Base-by-base conservation (phyloP, 1,284 basidiomycete genomes). In the Pyrrhoderma lamaoense region DNA sequence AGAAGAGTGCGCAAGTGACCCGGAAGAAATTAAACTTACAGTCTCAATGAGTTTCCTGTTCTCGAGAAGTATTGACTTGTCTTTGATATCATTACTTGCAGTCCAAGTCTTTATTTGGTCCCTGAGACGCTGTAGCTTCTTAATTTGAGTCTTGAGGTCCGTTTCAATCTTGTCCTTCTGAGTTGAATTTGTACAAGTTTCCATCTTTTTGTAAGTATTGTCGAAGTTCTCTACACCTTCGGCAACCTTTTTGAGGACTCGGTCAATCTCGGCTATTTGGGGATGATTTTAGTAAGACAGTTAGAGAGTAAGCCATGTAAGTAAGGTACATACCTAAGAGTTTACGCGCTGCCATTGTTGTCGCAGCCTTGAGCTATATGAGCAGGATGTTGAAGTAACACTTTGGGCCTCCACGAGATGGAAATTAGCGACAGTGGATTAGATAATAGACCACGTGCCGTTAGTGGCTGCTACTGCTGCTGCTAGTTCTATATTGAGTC, bases 21-120 rank as follows among this genome's bases (percentile, higher is more conserved):
- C n/a, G 21, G 38, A 40, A 40, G 38, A 40, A 8, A 5, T 16
- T 14, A 22, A 40, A 51, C 43, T 16, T 16, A 98, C 94, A 62
- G 92, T 96, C 73, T 99, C 96, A 66, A 99, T 99, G 58, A 98
- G 73, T 67, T 85, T 88, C 60, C 96, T 82, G 73, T 96, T 94
- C 51, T 99, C 95, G 62, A 96, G 72, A 60, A 99, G 74, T 53
- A 82, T 74, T 38, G 85, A 84, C 82, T 99, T 99, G 82, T 99
- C 96, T 76, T 99, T 99, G 72, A 99, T 98, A 73, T 99, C 96
- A 69, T 92, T 95, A 70, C 86, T 93, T 48, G 93, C 88, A 39
- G 96, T 82, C 96, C 96, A 99, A 9, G 92, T 93, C 78, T 99
- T 99, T 73, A 99, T 98, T 78, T 98, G 94, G 74, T 99, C 96